Evolutionary conservation across 2,329 filamentous ascomycete genomes (phyloP).

Genomic region (Arthrobotrys megalospora): DNA sequence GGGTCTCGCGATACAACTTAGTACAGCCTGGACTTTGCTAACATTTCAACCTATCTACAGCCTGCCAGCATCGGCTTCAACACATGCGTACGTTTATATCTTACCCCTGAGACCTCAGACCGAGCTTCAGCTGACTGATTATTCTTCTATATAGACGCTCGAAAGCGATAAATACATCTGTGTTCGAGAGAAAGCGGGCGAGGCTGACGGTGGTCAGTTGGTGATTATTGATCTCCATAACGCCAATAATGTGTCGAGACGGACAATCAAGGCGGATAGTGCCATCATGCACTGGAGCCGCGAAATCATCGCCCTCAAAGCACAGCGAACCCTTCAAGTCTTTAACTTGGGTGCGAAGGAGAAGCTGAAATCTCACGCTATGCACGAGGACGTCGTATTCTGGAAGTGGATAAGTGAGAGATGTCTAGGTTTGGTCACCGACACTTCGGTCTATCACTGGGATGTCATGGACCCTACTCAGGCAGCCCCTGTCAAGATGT

Average conservation of each 20-base stretch:
- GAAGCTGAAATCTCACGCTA: conserved; percentile 95
- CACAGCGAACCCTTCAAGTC: conserved; percentile 95
- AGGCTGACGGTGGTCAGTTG: conserved; percentile 85
- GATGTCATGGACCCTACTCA: conserved; percentile 91
- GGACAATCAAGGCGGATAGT: conserved; percentile 98
- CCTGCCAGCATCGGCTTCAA: conserved; percentile 47
- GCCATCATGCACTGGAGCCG: conserved; percentile 99
- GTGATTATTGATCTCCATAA: conserved; percentile 99
- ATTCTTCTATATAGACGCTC: conserved; percentile 78
- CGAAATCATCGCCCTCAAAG: conserved; percentile 96
- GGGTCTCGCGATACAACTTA: conserved; percentile 15
- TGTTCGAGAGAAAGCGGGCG: conserved; percentile 84
- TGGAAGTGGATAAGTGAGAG: conserved; percentile 99
- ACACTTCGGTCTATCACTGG: conserved; percentile 95
- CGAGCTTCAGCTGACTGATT: conserved; percentile 52
- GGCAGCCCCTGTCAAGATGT: conserved; percentile 86
- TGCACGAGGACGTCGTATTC: conserved; percentile 97
- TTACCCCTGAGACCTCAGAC: conserved; percentile 61
- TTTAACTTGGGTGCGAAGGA: conserved; percentile 94
- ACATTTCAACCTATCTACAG: conserved; percentile 22
- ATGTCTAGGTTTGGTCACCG: conserved; percentile 89
- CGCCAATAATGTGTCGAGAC: conserved; percentile 92
- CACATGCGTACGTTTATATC: conserved; percentile 41
- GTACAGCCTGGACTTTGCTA: conserved; percentile 49
- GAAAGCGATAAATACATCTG: conserved; percentile 98